Evolutionary conservation across 192 early-diverging fungal species (phyloP).

Genomic region (Entomortierella lignicola): DNA sequence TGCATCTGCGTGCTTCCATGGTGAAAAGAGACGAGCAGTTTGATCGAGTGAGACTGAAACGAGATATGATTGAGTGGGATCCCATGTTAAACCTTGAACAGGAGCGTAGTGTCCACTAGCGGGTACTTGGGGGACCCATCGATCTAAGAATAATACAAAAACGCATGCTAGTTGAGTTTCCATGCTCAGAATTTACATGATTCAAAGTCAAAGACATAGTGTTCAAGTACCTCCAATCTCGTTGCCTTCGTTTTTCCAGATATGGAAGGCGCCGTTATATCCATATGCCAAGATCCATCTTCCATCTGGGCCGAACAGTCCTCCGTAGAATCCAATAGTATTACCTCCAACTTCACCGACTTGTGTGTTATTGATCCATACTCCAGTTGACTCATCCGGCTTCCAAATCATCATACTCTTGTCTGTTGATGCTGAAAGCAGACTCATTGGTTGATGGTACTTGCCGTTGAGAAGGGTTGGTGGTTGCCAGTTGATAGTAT

Average conservation of each 20-base stretch:
- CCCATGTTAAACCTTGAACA: slow-evolving; percentile 88
- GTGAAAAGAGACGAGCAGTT: slow-evolving; percentile 85
- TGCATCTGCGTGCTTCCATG: slow-evolving; percentile 65
- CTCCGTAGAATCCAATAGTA: slow-evolving; percentile 86
- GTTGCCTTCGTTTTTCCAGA: slow-evolving; percentile 72
- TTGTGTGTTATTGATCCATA: slow-evolving; percentile 88
- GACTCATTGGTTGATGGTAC: slow-evolving; percentile 71
- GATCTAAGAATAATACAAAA: slow-evolving; percentile 1
- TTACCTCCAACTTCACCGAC: slow-evolving; percentile 91
- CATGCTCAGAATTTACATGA: not conserved
- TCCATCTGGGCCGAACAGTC: slow-evolving; percentile 73
- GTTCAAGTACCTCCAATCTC: slow-evolving; percentile 40
- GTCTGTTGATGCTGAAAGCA: slow-evolving; percentile 91
- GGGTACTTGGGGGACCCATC: slow-evolving; percentile 79
- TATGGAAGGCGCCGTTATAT: slow-evolving; percentile 85
- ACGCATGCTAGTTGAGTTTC: not conserved
- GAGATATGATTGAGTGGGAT: slow-evolving; percentile 76
- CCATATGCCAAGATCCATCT: slow-evolving; percentile 78
- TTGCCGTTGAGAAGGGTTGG: slow-evolving; percentile 50
- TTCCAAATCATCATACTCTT: slow-evolving; percentile 93
- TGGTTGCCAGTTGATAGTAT: slow-evolving; percentile 83
- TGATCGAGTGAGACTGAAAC: slow-evolving; percentile 88
- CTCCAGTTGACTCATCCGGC: slow-evolving; percentile 79
- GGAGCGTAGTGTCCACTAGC: slow-evolving; percentile 85
- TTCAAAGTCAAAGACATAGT: not conserved